Base-by-base conservation (phyloP, 495 filamentous ascomycete species). In the Penicillium herquei region DNA sequence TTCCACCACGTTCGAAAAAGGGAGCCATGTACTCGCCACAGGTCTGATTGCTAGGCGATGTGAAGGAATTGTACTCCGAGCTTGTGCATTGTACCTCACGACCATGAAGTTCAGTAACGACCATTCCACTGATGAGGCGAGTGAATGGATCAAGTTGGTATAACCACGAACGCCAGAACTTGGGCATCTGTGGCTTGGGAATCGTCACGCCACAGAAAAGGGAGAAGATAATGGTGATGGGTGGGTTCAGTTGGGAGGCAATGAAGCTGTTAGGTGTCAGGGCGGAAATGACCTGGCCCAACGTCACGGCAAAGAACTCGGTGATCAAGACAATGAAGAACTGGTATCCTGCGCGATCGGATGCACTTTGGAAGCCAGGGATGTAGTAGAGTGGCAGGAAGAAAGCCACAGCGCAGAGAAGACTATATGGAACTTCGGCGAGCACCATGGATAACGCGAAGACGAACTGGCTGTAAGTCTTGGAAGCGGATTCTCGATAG, bases 141-240 rank as follows among this genome's bases (percentile, higher is more conserved):
- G 87, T 92, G 69, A 95, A 94, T 0, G 91, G 91, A 59, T 91
- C 86, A 3, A 96, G 82, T 57, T 91, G 72, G 70, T 93, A 91
- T 16, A 95, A 76, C 90, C 90, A 93, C 1, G 76, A 76, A 11
- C 85, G 79, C 86, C 90, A 96, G 72, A 92, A 92, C 3, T 64
- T 68, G 6, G 89, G 89, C 66, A 95, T 89, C 61, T 87, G 83
- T 0, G 83, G 81, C 30, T 81, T 83, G 0, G 90, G 89, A 50
- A 92, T 86, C 8, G 89, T 84, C 49, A 93, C 88, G 57, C 91
- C 91, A 65, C 88, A 93, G 81, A 95, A 92, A 0, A 93, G 77
- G 8, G 87, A 82, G 65, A 92, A 90, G 45, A 87, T 83, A 70
- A 92, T 86, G 66, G 88, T 85, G 66, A 91, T 73, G 59, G 90